Percentiles rank a stretch among this genome's conserved stretches.
phyloP scores from a whole-genome alignment of 2,329 filamentous ascomycete genomes.

The Didymellaceae sp. region DNA sequence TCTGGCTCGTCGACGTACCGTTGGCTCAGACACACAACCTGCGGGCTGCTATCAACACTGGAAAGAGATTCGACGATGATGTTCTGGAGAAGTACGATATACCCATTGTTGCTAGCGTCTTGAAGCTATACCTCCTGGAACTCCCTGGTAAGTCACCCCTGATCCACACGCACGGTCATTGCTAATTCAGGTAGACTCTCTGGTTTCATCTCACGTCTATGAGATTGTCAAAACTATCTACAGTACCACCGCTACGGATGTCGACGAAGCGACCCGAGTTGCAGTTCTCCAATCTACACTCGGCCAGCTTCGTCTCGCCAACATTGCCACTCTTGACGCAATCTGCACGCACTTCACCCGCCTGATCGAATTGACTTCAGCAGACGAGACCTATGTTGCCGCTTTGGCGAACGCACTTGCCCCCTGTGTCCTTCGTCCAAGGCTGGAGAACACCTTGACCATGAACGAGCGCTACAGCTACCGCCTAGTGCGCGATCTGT shows the following conservation, averaged over 20 bases:
- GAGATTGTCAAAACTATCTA: conserved; percentile 99
- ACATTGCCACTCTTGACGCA: conserved; percentile 98
- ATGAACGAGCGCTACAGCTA: conserved; percentile 95
- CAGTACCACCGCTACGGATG: conserved; percentile 74
- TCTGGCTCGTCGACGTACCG: conserved; percentile 94
- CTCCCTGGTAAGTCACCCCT: conserved; percentile 73
- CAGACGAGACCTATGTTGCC: conserved; percentile 83
- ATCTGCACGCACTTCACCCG: conserved; percentile 98
- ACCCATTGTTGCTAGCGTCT: conserved; percentile 86
- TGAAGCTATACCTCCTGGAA: conserved; percentile 95
- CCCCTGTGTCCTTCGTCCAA: conserved; percentile 86
- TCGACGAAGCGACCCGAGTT: conserved; percentile 75
- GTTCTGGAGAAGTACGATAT: conserved; percentile 88
- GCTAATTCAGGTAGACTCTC: conserved; percentile 71
- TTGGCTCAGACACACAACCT: conserved; percentile 84
- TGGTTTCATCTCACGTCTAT: conserved; percentile 97
- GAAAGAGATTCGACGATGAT: conserved; percentile 77
- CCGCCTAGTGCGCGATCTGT: conserved; percentile 88
- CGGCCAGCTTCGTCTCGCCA: conserved; percentile 90
- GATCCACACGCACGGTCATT: conserved; percentile 1
- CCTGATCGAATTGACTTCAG: conserved; percentile 93
- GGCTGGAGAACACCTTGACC: conserved; percentile 85
- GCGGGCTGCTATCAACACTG: conserved; percentile 82
- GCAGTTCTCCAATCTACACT: conserved; percentile 95
- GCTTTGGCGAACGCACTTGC: conserved; percentile 77